These are phyloP conservation scores for Backusella luteola DNA, from an alignment of 192 early-diverging fungal species.

Conservation along the genomic window DNA sequence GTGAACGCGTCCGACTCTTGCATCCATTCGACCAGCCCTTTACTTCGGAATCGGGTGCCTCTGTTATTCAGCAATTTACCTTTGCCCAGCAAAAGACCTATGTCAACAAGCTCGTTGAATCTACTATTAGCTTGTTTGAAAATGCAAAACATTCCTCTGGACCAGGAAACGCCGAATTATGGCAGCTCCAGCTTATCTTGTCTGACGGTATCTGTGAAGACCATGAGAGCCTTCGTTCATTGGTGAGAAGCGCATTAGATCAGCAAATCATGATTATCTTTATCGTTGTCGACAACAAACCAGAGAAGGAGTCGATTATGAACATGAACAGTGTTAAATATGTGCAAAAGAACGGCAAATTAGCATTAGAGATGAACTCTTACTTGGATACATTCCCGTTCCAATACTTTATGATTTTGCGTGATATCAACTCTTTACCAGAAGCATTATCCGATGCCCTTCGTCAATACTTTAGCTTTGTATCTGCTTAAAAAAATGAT, in stretches of 20 bases:
- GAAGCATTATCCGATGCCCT: constrained; percentile 90
- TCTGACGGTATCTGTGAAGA: constrained; percentile 98
- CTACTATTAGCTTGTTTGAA: constrained; percentile 77
- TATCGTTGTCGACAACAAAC: constrained; percentile 88
- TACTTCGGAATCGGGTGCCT: constrained; percentile 85
- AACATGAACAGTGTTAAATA: constrained; percentile 89
- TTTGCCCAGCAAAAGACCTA: constrained; percentile 91
- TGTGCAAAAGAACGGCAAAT: constrained; percentile 58
- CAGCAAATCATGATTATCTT: constrained; percentile 93
- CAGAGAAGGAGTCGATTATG: constrained; percentile 81
- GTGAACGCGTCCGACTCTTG: constrained; percentile 79
- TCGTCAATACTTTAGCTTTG: constrained; percentile 93
- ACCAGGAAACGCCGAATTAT: constrained; percentile 67
- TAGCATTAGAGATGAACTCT: constrained; percentile 67
- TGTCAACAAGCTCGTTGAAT: constrained; percentile 84
- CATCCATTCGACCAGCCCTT: constrained; percentile 96
- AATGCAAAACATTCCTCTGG: constrained; percentile 57
- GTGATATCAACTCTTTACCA: constrained; percentile 85
- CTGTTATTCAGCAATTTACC: constrained; percentile 85
- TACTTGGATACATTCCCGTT: constrained; percentile 99
- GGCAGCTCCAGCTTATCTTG: constrained; percentile 95
- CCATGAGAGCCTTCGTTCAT: constrained; percentile 76
- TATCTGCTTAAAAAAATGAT: constrained; percentile 40
- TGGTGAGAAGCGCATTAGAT: constrained; percentile 85
- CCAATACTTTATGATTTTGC: constrained; percentile 92